A percentile compares a stretch with the other conserved stretches of the same genome.
phyloP scores from a whole-genome alignment of 225 moss, liverwort and hornwort genomes.

The Anthoceros angustus region DNA sequence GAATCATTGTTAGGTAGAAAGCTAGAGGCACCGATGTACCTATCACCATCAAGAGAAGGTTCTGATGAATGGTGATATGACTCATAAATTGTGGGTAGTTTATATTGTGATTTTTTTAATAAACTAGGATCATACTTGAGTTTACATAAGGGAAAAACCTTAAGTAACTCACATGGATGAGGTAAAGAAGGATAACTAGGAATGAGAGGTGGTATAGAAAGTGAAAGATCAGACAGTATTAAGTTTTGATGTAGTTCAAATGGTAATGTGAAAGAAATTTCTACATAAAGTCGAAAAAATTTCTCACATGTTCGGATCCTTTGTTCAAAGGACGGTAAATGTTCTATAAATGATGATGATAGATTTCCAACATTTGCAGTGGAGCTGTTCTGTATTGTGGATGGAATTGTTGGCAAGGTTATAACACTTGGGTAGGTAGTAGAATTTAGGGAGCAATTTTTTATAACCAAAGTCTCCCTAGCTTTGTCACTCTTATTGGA shows the following conservation, averaged over 20 bases:
- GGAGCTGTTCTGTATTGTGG: neutral
- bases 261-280: neutral
- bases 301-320: neutral
- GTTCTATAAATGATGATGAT: neutral
- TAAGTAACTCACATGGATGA: neutral
- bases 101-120: neutral
- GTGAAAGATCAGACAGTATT: neutral
- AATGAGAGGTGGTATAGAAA: neutral
- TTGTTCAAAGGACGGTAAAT: neutral
- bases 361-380: neutral
- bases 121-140: neutral
- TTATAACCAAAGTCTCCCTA: neutral
- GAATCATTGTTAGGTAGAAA: too few species aligned
- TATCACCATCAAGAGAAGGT: too few species aligned
- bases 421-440: too few species aligned
- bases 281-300: neutral
- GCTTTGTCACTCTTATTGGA: neutral
- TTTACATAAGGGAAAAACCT: neutral
- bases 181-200: neutral
- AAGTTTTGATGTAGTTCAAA: neutral
- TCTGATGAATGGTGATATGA: too few species aligned
- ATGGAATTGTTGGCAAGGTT: neutral
- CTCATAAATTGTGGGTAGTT: too few species aligned
- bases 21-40: too few species aligned
- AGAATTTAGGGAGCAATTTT: too few species aligned